Conservation (phyloP, 2,329 filamentous ascomycete genomes). For the Fusarium subglutinans region DNA sequence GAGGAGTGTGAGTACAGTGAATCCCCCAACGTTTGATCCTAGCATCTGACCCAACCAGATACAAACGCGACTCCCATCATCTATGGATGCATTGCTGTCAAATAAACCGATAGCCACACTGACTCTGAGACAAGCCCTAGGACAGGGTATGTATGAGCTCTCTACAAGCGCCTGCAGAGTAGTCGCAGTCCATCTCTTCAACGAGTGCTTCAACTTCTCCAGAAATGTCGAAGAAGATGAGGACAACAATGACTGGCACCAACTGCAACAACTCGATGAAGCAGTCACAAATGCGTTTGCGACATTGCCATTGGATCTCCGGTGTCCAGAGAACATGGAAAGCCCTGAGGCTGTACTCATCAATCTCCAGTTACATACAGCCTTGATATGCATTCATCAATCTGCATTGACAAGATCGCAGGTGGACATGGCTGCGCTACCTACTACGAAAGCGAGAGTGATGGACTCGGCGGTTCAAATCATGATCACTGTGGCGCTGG, state of each 20-base stretch:
- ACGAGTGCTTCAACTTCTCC: constrained; percentile 35
- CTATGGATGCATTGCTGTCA: constrained; percentile 2
- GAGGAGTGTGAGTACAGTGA: constrained; percentile 4
- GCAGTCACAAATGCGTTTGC: constrained; percentile 22
- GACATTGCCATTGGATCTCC: constrained; percentile 6
- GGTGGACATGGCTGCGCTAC: constrained; percentile 5
- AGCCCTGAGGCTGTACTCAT: constrained; percentile 24
- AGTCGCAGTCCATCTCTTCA: constrained; percentile 30
- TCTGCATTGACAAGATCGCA: constrained; percentile 11
- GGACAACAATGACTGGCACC: constrained; percentile 15
- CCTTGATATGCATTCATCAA: constrained; percentile 24
- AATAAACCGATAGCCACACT: constrained; percentile 45
- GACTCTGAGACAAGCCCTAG: constrained; percentile 18
- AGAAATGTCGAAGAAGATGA: constrained; percentile 17
- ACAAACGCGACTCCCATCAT: constrained; percentile 13
- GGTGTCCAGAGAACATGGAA: constrained; percentile 29
- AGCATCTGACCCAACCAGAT: background rate
- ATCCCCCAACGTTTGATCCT: accelerated
- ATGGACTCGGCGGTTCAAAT: constrained; percentile 27
- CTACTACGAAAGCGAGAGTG: constrained; percentile 9
- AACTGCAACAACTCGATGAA: constrained; percentile 14
- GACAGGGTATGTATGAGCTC: constrained; percentile 34
- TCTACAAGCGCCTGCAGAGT: constrained; percentile 32
- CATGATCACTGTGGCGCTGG: constrained; percentile 24
- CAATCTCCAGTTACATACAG: constrained; percentile 27